Evolutionary conservation across 208 protist species (phyloP), one percentile per base, ranked within the genome.

Genomic region (Sergeia podlipaevii): DNA sequence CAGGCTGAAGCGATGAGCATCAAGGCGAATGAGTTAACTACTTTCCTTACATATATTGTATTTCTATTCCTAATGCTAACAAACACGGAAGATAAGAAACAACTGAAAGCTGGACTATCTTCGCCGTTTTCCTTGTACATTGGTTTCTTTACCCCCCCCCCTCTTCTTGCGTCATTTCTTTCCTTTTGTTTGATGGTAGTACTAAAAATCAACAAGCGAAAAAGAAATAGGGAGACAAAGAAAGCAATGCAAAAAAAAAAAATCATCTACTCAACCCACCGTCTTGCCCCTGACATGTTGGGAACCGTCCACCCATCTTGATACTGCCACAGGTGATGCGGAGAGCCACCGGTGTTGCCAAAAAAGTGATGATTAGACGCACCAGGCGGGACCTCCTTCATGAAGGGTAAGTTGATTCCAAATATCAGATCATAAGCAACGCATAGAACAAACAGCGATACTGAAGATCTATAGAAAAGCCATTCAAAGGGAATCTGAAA

Each of bases 401-500:
- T 91, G 18, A 90, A 79, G 3, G 81, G 84, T 36, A 89, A 67
- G 41, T 83, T 83, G 30, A 95, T 45, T 6, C 88, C 88, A 46
- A 89, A 95, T n/a, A 85, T 53, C 20, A 95, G 60, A 65, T 95
- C 88, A 33, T 88, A 95, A 30, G 58, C 39, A 2, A 95, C 82
- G 58, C 74, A 89, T 6, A 60, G 66, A 0, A 89, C 45, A 65
- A 91, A 91, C 17, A 70, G 44, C 46, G 67, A 49, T 4, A 95
- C 72, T 18, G 82, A 59, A n/a, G 84, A 81, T 41, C 88, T 74
- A 42, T 86, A 95, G 51, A 90, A 95, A 42, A 92, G 75, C 83
- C 83, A 92, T 44, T 91, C 84, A 70, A 95, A 89, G n/a, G 88
- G 88, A 29, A 90, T 85, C 60, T 91, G 88, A 56, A 92, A 91